These are phyloP conservation scores for Nidula niveotomentosa DNA, from an alignment of 1,284 basidiomycete genomes.

Conservation along the genomic window DNA sequence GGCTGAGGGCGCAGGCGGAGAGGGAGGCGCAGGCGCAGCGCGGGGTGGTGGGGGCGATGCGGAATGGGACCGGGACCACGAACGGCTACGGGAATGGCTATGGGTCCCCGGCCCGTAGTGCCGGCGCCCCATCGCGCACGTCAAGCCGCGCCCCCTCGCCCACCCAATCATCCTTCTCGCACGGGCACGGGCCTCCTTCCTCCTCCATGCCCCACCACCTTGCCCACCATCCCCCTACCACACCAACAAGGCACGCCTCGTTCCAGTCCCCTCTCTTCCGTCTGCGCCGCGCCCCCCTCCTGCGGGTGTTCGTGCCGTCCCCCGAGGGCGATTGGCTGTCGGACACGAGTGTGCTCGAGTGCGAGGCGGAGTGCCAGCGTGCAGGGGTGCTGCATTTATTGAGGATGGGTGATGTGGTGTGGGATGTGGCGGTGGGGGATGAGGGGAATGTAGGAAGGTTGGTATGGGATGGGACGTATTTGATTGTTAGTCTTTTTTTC, in stretches of 20 bases:
- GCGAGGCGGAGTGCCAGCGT: slow-evolving; percentile 72
- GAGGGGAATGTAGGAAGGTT: slow-evolving; percentile 78
- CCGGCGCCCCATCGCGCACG: slow-evolving; percentile 53
- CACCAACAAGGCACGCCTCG: slow-evolving; percentile 50
- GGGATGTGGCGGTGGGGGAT: slow-evolving; percentile 78
- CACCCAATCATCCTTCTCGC: too few species aligned
- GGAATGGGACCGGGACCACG: slow-evolving; percentile 4
- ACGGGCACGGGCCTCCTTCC: too few species aligned
- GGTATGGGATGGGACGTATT: slow-evolving; percentile 82
- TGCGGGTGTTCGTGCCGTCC: slow-evolving; percentile 79
- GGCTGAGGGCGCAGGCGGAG: slow-evolving; percentile 75
- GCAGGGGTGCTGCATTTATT: slow-evolving; percentile 61
- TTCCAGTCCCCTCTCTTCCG: slow-evolving; percentile 73
- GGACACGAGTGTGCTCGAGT: slow-evolving; percentile 63
- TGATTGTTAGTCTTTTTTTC: slow-evolving; percentile 55
- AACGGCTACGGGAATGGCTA: slow-evolving; percentile 8
- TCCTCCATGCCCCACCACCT: too few species aligned
- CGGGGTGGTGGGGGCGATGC: too few species aligned
- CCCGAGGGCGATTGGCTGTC: slow-evolving; percentile 82
- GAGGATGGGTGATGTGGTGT: slow-evolving; percentile 75
- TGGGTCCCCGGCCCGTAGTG: slow-evolving; percentile 24
- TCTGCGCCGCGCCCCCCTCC: slow-evolving; percentile 66
- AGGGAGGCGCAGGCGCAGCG: slow-evolving; percentile 23
- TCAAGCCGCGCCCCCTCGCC: too few species aligned
- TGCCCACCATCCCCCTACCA: slow-evolving; percentile 1